These are phyloP conservation scores for Pyrenula aspistea DNA, from an alignment of 495 filamentous ascomycete species.

Conservation along the genomic window DNA sequence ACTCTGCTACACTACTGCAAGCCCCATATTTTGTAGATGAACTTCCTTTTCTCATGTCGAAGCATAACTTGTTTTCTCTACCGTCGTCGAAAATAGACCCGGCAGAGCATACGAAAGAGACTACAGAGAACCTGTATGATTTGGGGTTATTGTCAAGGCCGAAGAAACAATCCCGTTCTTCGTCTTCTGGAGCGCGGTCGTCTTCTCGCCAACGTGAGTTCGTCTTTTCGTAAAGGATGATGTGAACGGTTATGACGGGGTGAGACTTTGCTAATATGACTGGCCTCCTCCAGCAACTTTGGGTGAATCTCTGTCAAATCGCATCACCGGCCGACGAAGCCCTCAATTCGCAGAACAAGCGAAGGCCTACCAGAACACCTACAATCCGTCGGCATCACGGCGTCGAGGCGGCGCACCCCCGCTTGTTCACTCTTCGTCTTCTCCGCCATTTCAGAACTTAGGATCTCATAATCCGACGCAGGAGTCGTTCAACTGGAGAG, in stretches of 20 bases:
- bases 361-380: not conserved
- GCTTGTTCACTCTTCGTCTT: no score
- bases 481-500: constrained; percentile 34
- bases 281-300: not conserved
- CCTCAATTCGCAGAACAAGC: no score
- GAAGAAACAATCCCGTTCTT: not conserved
- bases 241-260: no score
- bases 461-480: constrained; percentile 4
- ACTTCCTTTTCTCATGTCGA: not conserved
- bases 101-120: not conserved
- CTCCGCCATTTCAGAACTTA: not conserved
- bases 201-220: not conserved
- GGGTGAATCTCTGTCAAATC: not conserved
- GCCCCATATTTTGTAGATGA: not conserved
- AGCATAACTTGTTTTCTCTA: not conserved
- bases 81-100: no score
- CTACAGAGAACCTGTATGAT: not conserved
- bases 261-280: not conserved
- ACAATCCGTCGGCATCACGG: not conserved
- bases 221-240: not conserved
- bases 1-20: not conserved
- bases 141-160: not conserved
- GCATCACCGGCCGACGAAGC: not conserved
- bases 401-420: not conserved
- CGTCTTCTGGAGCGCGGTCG: not conserved